phyloP scores from a whole-genome alignment of 2,329 filamentous ascomycete genomes.

The Ramularia collo-cygni region DNA sequence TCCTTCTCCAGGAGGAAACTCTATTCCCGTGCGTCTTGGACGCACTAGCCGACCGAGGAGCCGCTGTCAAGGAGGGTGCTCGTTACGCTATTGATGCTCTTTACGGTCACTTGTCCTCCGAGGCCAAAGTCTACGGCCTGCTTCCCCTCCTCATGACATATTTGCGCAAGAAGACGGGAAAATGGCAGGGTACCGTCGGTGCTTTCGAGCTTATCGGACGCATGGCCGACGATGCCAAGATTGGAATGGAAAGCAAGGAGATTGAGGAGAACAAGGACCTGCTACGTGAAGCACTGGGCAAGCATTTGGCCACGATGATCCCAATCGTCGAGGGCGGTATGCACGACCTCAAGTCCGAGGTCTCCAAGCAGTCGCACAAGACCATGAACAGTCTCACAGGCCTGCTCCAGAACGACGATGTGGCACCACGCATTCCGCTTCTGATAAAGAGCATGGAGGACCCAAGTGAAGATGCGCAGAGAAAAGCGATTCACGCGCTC shows the following conservation, averaged over 20 bases:
- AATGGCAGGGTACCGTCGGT: conserved; percentile 94
- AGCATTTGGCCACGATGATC: conserved; percentile 77
- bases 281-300: conserved; percentile 83
- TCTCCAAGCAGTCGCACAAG: conserved; percentile 77
- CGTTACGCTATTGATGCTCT: conserved; percentile 91
- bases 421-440: conserved; percentile 82
- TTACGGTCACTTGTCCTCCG: conserved; percentile 69
- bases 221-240: conserved; percentile 92
- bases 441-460: conserved; percentile 94
- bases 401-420: conserved; percentile 93
- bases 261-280: conserved; percentile 83
- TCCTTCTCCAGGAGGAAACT: conserved; percentile 73
- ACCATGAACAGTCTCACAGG: conserved; percentile 88
- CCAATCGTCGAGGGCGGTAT: conserved; percentile 87
- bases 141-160: conserved; percentile 71
- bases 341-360: conserved; percentile 91
- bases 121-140: conserved; percentile 75
- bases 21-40: conserved; percentile 71
- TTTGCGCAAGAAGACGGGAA: conserved; percentile 74
- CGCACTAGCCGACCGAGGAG: conserved; percentile 79
- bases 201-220: conserved; percentile 78
- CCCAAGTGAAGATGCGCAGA: conserved; percentile 76
- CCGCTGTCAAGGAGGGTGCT: conserved; percentile 81
- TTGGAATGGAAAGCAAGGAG: conserved; percentile 75
- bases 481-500: conserved; percentile 93